These are phyloP conservation scores for Juglanconis sp. DNA, from an alignment of 2,329 filamentous ascomycete genomes.

Conservation along the genomic window DNA sequence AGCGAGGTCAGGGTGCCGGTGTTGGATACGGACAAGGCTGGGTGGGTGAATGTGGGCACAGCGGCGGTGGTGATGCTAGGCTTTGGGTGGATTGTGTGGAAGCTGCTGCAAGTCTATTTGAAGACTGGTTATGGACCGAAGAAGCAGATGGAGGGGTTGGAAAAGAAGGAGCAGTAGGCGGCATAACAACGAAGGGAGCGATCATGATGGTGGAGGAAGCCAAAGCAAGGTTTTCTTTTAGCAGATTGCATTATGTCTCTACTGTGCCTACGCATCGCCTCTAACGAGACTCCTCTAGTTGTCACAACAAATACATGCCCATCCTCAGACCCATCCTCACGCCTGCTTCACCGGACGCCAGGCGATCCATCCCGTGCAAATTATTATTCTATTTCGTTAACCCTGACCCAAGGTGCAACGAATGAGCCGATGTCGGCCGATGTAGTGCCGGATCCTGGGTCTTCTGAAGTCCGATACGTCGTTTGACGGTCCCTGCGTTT, in stretches of 20 bases:
- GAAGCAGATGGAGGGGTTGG: slow-evolving; percentile 16
- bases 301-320: background rate
- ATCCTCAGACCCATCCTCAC: background rate
- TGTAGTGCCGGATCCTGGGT: no score
- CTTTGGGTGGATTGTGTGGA: slow-evolving; percentile 68
- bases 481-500: no score
- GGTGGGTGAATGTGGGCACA: slow-evolving; percentile 55
- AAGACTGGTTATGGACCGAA: slow-evolving; percentile 30
- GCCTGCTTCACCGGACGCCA: background rate
- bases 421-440: no score
- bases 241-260: slow-evolving; percentile 1
- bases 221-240: background rate
- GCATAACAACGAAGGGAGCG: background rate
- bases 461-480: no score
- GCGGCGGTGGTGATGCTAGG: slow-evolving; percentile 57
- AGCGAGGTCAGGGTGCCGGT: slow-evolving; percentile 64
- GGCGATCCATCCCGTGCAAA: no score
- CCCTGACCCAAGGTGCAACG: no score
- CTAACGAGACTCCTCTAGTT: background rate
- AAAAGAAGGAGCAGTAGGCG: slow-evolving; percentile 27
- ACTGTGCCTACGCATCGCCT: background rate
- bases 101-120: slow-evolving; percentile 41
- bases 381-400: background rate
- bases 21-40: slow-evolving; percentile 49
- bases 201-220: background rate